A percentile compares a stretch with the other conserved stretches of the same genome.
phyloP scores from a whole-genome alignment of 768 basidiomycete species.

The Boletellus sp. region DNA sequence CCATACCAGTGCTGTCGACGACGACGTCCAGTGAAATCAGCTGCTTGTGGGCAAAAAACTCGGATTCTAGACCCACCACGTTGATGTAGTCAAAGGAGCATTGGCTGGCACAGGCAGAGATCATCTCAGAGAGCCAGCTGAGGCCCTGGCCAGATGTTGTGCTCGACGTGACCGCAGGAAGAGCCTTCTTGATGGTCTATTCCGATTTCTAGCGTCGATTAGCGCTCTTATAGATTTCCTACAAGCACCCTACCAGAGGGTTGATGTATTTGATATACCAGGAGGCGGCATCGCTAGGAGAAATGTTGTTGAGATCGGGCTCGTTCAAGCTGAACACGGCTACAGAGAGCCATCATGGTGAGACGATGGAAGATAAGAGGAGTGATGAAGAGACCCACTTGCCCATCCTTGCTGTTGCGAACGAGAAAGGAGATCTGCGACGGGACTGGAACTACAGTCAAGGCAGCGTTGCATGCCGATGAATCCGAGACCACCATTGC shows the following conservation, averaged over 20 bases:
- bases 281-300: constrained; percentile 28
- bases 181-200: constrained; percentile 37
- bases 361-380: not conserved
- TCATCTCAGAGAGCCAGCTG: constrained; percentile 35
- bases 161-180: constrained; percentile 36
- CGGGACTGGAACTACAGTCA: constrained; percentile 36
- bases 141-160: constrained; percentile 30
- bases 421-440: constrained; percentile 29
- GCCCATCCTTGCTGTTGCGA: constrained; percentile 31
- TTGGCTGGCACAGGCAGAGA: constrained; percentile 32
- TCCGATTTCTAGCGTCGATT: not conserved
- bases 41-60: not conserved
- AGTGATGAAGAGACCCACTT: constrained; percentile 19
- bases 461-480: constrained; percentile 39
- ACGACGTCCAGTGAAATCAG: not conserved
- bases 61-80: constrained; percentile 16
- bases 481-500: constrained; percentile 35
- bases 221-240: not conserved
- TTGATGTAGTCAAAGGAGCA: constrained; percentile 38
- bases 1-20: constrained; percentile 28
- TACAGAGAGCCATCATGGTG: not conserved
- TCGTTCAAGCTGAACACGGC: constrained; percentile 37
- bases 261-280: constrained; percentile 38
- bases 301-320: constrained; percentile 32
- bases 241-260: constrained; percentile 28